Evolutionary conservation across 805 yeast genomes (phyloP), one percentile per base, ranked within the genome.

Genomic region (Saccharomycopsis schoenii): DNA sequence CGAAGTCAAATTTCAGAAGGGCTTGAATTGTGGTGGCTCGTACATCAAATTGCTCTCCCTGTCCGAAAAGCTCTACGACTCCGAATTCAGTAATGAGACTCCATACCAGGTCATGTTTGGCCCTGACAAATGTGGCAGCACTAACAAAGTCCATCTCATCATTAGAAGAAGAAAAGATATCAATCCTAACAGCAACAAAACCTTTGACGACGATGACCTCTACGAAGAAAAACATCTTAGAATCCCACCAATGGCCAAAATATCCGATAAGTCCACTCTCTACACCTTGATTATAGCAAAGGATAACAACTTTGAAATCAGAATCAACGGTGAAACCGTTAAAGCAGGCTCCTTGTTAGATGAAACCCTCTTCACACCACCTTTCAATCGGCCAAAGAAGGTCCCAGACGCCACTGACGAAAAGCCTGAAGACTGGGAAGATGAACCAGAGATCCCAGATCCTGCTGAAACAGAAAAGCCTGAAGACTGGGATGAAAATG

Each of bases 81-180:
- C 72, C 47, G 80, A 81, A 62, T 86, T 90, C 76, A 77, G 76
- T 65, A 80, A 82, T 63, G 83, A 78, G 34, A 80, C 96, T 2
- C 88, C 91, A 1, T 89, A 86, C 74, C 90, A 87, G 72, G 74
- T 92, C 65, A 87, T 92, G 93, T 92, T 92, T 75, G 97, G 97
- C 21, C 97, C 97, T 54, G 97, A 92, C 73, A 83, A 81, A 71
- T 92, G 97, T 74, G 96, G 96, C 2, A 70, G 83, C 59, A 80
- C 86, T 55, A 88, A 90, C 74, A 87, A 84, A 72, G 85, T 92
- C 40, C 96, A 88, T 69, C 82, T 91, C 66, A 88, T 90, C 60
- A 68, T 90, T 62, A 81, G 79, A 61, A 80, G 88, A 67, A 77
- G 78, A 67, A 47, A 21, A 47, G 52, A 47, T 10, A 21, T 47